Conservation (phyloP, 148 eudicot species). For the Diospyros lotus region DNA sequence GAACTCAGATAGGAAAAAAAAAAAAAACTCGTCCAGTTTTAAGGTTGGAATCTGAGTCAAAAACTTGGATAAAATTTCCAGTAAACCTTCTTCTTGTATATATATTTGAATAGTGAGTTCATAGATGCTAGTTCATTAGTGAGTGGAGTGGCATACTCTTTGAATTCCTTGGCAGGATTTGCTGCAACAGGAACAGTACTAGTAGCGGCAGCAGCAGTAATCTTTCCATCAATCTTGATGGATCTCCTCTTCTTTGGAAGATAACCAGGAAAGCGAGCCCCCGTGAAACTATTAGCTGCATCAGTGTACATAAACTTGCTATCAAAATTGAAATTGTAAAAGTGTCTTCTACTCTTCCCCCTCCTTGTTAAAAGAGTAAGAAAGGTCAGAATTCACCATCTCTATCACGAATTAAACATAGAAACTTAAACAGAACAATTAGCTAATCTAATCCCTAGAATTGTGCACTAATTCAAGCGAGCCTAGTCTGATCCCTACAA, state of each 20-base stretch:
- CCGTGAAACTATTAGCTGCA: slow-evolving; percentile 44
- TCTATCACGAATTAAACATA: no score
- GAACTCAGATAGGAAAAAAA: no score
- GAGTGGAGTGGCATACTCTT: slow-evolving; percentile 50
- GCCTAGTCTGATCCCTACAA: no score
- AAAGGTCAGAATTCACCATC: no score
- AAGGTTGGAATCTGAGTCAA: no score
- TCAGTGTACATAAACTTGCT: neutral
- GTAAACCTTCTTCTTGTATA: no score
- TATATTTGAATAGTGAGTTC: neutral
- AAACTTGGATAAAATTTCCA: neutral
- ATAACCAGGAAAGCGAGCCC: slow-evolving; percentile 31
- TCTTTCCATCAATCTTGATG: slow-evolving; percentile 13
- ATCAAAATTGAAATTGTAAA: no score
- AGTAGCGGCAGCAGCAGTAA: slow-evolving; percentile 45
- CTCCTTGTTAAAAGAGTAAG: no score
- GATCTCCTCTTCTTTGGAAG: slow-evolving; percentile 27
- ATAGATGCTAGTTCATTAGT: neutral
- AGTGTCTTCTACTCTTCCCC: neutral
- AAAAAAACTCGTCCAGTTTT: no score
- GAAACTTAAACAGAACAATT: no score
- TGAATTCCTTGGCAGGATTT: slow-evolving; percentile 45
- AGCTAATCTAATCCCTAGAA: no score
- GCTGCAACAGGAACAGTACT: no score
- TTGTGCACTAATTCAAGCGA: neutral